Base-by-base conservation (phyloP, 345 rosid species). In the Capsella bursapastoris region DNA sequence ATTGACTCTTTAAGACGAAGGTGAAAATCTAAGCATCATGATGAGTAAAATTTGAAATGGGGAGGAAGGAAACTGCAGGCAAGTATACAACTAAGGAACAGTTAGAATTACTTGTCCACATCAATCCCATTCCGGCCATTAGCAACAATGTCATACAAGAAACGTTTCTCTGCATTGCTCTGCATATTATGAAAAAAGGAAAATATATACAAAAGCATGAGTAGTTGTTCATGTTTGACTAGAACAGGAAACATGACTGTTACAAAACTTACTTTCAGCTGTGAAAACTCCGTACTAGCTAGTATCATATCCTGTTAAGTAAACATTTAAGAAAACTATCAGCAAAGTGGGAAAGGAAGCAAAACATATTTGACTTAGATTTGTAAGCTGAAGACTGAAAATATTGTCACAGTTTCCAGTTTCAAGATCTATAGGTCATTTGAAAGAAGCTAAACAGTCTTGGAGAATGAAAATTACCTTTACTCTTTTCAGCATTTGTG, bases 61-160 rank as follows among this genome's bases (percentile, higher is more conserved):
- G 29, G 7, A 70, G 22, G 13, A 38, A 31, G 72, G 34, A 70
- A 66, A 72, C 51, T 51, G 59, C 18, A 70, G 31, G 68, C 71
- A 61, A 15, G 82, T 68, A 63, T 34, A 62, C n/a, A 69, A 51
- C 38, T 44, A 52, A 40, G 0, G 25, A 48, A 6, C 29, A 56
- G 31, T 48, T 3, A 48, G 56, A 58, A 87, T 67, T 86, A 86
- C 92, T 94, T 94, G 85, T 94, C 98, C 70, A 94, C 98, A 32
- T 94, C 98, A 68, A 94, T 87, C 74, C 98, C 97, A 80, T 90
- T 94, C 78, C 92, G 88, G 72, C 98, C 98, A 82, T 94, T 94
- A 70, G 98, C 97, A 71, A 94, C 98, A 81, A 94, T 90, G 73
- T 94, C 98, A 83, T 89, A 91, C 80, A 94, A 81, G 85, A 88